A percentile compares a stretch with the other conserved stretches of the same genome.
These are phyloP conservation scores for Saccharomycopsis lassenensis DNA, from an alignment of 805 yeast species.

Conservation along the genomic window DNA sequence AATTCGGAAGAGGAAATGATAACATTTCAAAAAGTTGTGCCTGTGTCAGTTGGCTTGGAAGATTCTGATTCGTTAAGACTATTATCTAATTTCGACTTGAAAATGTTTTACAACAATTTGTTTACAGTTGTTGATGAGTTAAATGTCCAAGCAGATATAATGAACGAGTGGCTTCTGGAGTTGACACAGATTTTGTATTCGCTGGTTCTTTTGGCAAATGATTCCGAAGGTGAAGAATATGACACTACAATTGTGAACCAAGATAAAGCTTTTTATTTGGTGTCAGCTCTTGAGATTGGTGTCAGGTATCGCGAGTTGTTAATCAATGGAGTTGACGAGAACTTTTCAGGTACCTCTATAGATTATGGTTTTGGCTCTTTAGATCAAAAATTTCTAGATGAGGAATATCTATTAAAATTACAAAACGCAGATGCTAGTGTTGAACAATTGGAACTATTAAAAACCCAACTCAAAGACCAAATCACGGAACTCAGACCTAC, in stretches of 20 bases:
- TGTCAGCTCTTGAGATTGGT: conserved; percentile 41
- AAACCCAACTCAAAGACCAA: conserved; percentile 3
- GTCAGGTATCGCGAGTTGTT: conserved; percentile 34
- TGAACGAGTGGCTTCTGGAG: conserved; percentile 42
- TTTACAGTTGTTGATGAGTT: conserved; percentile 25
- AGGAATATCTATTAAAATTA: no score
- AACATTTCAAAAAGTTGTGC: no score
- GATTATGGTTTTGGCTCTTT: not conserved
- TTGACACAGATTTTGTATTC: conserved; percentile 33
- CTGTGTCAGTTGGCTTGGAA: no score
- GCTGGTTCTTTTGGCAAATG: conserved; percentile 28
- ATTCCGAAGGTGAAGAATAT: conserved; percentile 68
- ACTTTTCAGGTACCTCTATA: conserved; percentile 15
- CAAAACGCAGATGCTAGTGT: no score
- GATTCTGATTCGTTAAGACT: no score
- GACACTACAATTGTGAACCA: conserved; percentile 64
- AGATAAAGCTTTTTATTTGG: conserved; percentile 50
- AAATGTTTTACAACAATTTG: conserved; percentile 16
- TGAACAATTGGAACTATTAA: conserved; percentile 20
- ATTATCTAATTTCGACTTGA: no score
- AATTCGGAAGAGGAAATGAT: no score
- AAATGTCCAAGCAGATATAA: conserved; percentile 38
- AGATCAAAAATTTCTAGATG: no score
- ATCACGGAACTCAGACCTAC: conserved; percentile 8
- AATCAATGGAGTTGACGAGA: conserved; percentile 23